Evolutionary conservation across 176 grass and related monocot species (phyloP), one percentile per base, ranked within the genome.

Genomic region (Eragrostis curvula): DNA sequence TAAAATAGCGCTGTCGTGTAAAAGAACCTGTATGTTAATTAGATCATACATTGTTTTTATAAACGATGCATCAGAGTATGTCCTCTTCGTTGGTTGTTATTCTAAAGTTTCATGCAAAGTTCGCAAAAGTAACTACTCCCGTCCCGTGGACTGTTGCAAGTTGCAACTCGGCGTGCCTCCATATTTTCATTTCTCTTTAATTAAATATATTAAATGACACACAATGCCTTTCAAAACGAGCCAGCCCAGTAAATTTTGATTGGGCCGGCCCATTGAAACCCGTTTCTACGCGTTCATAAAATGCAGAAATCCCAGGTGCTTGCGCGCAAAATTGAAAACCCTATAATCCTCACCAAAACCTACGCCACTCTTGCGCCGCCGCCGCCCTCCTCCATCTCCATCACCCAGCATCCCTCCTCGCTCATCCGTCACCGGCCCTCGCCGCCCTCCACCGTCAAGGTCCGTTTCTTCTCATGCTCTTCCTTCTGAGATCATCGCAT

Each of bases 301-400:
- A 40, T 0, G 0, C 1, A 11, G 28, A 13, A 73, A 28, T 0
- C 0, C 0, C 15, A 83, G 74, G 86, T 74, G 12, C 57, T 25
- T 12, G 16, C 2, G 0, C 12, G 63, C 25, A 64, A 89, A 75
- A 71, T 18, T 4, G 82, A 74, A 70, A 81, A 77, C 88, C 71
- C 78, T 89, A 85, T 81, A 89, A 85, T 81, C 72, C 72, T 70
- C 48, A 40, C 63, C 21, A 29, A 81, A 81, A 18, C 77, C 77
- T 53, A 43, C 69, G 32, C 30, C 23, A 30, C 7, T 30, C 46
- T n/a, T 65, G 57, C 77, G 78, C 72, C 78, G 88, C 87, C 87
- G 71, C 47, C 77, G 6, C 30, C 71, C 45, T 7, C 36, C 2
- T 66, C 30, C 20, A 11, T 9, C 64, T 55, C 62, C 77, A 5